These are phyloP conservation scores for Boletus bicolor DNA, from an alignment of 768 basidiomycete species.

Conservation along the genomic window DNA sequence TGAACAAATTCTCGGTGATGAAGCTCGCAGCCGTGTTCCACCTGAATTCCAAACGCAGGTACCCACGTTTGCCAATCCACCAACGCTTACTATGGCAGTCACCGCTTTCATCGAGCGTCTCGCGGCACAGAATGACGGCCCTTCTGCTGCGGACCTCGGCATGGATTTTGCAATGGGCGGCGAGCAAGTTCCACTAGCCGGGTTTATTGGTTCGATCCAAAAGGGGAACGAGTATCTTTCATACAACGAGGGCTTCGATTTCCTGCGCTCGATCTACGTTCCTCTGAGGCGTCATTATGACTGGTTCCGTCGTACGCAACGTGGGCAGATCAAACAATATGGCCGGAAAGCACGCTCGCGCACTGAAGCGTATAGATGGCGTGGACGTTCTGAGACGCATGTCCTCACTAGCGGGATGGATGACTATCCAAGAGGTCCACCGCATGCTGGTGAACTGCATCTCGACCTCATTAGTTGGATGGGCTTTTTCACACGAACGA, in stretches of 20 bases:
- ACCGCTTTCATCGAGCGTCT: constrained; percentile 85
- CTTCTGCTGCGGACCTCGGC: constrained; percentile 61
- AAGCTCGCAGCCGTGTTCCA: constrained; percentile 94
- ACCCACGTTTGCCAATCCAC: constrained; percentile 92
- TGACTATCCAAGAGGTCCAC: constrained; percentile 89
- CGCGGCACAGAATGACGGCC: constrained; percentile 41
- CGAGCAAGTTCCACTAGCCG: constrained; percentile 50
- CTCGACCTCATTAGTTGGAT: constrained; percentile 95
- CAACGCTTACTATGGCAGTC: constrained; percentile 91
- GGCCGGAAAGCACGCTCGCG: constrained; percentile 79
- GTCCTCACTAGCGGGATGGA: constrained; percentile 95
- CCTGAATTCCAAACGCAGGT: constrained; percentile 89
- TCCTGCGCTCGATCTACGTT: constrained; percentile 76
- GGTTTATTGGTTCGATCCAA: constrained; percentile 19
- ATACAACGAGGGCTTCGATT: constrained; percentile 60
- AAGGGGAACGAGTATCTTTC: constrained; percentile 49
- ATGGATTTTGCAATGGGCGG: constrained; percentile 55
- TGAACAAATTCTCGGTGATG: constrained; percentile 95
- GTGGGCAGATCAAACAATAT: constrained; percentile 92
- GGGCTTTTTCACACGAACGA: constrained; percentile 92
- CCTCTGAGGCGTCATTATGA: constrained; percentile 89
- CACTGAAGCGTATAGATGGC: constrained; percentile 91
- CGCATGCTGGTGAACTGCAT: constrained; percentile 90
- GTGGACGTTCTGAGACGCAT: constrained; percentile 81
- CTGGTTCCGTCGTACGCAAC: constrained; percentile 94